Conservation (phyloP, 2,329 filamentous ascomycete genomes). For the Penicillium expansum region DNA sequence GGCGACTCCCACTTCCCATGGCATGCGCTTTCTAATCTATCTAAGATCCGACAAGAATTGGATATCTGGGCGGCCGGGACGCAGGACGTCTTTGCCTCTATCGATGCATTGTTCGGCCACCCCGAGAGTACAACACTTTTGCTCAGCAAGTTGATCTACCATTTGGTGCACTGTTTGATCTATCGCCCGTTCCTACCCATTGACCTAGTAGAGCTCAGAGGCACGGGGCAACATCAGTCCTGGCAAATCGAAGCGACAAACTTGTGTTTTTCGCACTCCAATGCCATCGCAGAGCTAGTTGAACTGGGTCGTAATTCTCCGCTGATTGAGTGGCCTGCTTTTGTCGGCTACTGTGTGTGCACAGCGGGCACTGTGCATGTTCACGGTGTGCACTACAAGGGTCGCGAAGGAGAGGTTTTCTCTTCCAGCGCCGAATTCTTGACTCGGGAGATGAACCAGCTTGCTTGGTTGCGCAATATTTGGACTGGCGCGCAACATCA, state of each 20-base stretch:
- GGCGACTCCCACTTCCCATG: constrained; percentile 88
- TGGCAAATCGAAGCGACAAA: constrained; percentile 93
- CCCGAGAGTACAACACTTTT: constrained; percentile 75
- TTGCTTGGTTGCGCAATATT: constrained; percentile 69
- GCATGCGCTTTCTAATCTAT: constrained; percentile 81
- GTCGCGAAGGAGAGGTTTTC: constrained; percentile 61
- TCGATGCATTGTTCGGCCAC: constrained; percentile 73
- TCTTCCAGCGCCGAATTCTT: constrained; percentile 68
- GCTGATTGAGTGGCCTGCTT: constrained; percentile 79
- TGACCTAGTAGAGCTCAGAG: constrained; percentile 74
- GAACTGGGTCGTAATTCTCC: constrained; percentile 72
- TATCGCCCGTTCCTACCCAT: constrained; percentile 85
- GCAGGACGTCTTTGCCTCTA: constrained; percentile 72
- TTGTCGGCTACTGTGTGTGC: constrained; percentile 82
- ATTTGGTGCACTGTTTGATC: constrained; percentile 80
- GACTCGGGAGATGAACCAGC: constrained; percentile 73
- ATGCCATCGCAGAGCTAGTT: constrained; percentile 79
- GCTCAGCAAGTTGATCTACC: constrained; percentile 81
- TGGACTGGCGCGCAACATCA: constrained; percentile 81
- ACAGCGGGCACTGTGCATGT: constrained; percentile 86
- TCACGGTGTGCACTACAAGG: constrained; percentile 76
- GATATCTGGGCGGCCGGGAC: constrained; percentile 83
- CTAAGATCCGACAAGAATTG: constrained; percentile 79
- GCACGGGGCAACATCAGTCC: constrained; percentile 78
- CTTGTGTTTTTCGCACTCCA: constrained; percentile 80